Evolutionary conservation across 768 basidiomycete species (phyloP).

Genomic region (Phylloporus arenicola): DNA sequence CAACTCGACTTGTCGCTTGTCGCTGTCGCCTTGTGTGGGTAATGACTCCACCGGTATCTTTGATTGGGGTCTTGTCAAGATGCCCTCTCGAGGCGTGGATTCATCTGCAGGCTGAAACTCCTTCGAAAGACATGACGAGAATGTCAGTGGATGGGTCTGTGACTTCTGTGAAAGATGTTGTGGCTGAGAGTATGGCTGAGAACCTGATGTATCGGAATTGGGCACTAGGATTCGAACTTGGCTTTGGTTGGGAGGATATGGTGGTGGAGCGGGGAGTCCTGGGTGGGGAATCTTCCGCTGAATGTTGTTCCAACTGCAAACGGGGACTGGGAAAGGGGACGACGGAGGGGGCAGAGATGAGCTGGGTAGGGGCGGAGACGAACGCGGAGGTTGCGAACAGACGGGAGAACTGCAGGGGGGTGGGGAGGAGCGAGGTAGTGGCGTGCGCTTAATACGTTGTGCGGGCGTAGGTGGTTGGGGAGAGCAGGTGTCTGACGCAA

Average conservation of each 20-base stretch:
- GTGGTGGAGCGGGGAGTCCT: slow-evolving; percentile 27
- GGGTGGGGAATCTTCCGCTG: slow-evolving; percentile 47
- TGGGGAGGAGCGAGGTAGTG: slow-evolving; percentile 3
- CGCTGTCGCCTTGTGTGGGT: not conserved
- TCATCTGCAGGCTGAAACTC: slow-evolving; percentile 16
- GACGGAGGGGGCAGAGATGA: slow-evolving; percentile 9
- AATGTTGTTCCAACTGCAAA: slow-evolving; percentile 23
- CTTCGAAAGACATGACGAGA: slow-evolving; percentile 18
- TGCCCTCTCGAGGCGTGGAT: slow-evolving; percentile 17
- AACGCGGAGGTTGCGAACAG: slow-evolving; percentile 3
- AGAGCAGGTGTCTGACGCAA: slow-evolving; percentile 10
- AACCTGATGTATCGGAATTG: slow-evolving; percentile 49
- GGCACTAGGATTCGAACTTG: slow-evolving; percentile 46
- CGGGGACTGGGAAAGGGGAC: slow-evolving; percentile 4
- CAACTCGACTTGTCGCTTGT: not conserved
- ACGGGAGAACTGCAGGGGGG: slow-evolving; percentile 9
- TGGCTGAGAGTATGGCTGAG: slow-evolving; percentile 28
- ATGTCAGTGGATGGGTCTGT: slow-evolving; percentile 3
- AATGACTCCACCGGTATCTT: slow-evolving; percentile 3
- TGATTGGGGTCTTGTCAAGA: not conserved
- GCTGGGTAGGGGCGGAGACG: slow-evolving; percentile 11
- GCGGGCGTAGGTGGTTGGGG: slow-evolving; percentile 27
- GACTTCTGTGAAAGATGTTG: slow-evolving; percentile 13
- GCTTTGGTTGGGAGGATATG: slow-evolving; percentile 28
- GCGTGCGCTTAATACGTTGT: slow-evolving; percentile 15